Percentiles rank a stretch among this genome's conserved stretches.
Conservation (phyloP, 148 eudicot species). For the Rhododendron griersonianum region DNA sequence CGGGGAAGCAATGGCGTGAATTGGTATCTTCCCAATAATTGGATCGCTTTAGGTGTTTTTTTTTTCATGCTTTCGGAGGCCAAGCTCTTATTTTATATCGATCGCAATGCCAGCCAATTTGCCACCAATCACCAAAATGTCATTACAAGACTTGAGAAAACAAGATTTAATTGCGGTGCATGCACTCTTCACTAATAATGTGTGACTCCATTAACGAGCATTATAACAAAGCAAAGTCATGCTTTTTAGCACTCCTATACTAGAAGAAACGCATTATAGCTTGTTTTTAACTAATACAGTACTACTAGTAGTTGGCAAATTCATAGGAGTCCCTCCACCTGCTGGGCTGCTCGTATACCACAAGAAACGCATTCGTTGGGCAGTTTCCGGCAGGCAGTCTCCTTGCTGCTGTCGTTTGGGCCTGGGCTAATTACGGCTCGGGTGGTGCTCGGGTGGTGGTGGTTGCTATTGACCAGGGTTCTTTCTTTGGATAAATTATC, state of each 20-base stretch:
- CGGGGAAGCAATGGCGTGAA: too few species aligned
- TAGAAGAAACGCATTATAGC: not conserved
- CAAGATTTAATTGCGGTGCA: not conserved
- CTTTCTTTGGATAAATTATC: too few species aligned
- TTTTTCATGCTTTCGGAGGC: not conserved
- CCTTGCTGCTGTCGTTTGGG: too few species aligned
- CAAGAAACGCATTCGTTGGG: too few species aligned
- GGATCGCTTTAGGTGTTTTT: too few species aligned
- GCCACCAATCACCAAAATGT: not conserved
- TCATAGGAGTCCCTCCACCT: not conserved
- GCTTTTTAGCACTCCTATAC: not conserved
- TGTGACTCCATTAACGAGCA: conserved; percentile 7
- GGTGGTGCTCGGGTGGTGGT: too few species aligned
- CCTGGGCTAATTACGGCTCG: too few species aligned
- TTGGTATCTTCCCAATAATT: too few species aligned
- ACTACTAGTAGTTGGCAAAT: not conserved
- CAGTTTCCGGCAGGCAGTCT: too few species aligned
- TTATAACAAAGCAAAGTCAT: not conserved
- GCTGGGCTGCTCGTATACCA: not conserved
- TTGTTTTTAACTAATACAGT: not conserved
- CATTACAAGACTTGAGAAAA: not conserved
- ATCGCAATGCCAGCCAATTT: not conserved
- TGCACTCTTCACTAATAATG: not conserved
- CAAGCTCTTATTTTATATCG: not conserved
- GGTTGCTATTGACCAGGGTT: too few species aligned